These are phyloP conservation scores for Straminergon stramineum DNA, from an alignment of 225 moss, liverwort and hornwort genomes.

Conservation along the genomic window DNA sequence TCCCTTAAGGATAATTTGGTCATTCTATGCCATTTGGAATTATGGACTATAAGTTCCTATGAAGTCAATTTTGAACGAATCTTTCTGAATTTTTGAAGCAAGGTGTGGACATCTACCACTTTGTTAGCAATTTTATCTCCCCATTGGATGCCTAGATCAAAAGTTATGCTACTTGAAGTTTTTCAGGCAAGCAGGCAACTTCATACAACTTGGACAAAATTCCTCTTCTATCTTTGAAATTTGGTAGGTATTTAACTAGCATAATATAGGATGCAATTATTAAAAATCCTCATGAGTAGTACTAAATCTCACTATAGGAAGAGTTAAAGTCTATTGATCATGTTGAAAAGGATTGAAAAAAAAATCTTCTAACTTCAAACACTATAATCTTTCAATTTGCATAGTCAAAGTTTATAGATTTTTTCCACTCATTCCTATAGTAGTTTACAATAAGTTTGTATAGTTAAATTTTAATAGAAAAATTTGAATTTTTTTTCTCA, in stretches of 20 bases:
- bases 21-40: neutral
- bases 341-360: rapidly evolving
- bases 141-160: neutral
- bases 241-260: neutral
- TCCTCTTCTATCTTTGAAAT: neutral
- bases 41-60: neutral
- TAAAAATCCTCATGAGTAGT: neutral
- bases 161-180: rapidly evolving
- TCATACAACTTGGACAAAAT: rapidly evolving
- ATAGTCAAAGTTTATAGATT: rapidly evolving
- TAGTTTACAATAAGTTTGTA: neutral
- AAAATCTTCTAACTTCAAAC: neutral
- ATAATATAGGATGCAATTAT: neutral
- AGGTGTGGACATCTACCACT: rapidly evolving
- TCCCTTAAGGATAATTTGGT: neutral
- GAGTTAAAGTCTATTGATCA: neutral
- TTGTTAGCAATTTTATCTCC: no score
- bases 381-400: neutral
- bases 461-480: neutral
- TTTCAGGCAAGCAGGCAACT: rapidly evolving
- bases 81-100: neutral
- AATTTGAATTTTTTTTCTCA: neutral
- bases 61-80: neutral
- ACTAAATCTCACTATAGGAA: neutral
- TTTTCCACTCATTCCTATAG: neutral